These are phyloP conservation scores for Carex arenaria DNA, from an alignment of 202 grass and related monocot genomes.

Conservation along the genomic window DNA sequence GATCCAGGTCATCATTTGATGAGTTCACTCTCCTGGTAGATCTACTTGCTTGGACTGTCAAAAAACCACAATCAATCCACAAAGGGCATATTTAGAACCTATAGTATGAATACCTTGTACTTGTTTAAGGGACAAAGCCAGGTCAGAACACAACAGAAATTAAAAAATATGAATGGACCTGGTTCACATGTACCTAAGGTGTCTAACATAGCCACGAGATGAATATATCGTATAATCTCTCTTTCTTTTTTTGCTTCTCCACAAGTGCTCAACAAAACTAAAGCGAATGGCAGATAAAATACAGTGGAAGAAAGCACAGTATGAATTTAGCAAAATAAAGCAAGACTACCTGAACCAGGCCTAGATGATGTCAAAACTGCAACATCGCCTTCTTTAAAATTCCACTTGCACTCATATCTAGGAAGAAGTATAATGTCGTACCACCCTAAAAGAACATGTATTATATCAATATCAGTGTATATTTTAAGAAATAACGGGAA, in stretches of 20 bases:
- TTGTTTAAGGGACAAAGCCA: not conserved
- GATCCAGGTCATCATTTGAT: slow-evolving; percentile 50
- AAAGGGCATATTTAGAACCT: not conserved
- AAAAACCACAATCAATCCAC: slow-evolving; percentile 25
- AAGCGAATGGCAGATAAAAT: not conserved
- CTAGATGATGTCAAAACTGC: slow-evolving; percentile 71
- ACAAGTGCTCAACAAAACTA: not conserved
- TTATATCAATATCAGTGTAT: slow-evolving; percentile 17
- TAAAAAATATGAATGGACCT: not conserved
- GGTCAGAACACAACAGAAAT: not conserved
- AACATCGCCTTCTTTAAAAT: slow-evolving; percentile 98
- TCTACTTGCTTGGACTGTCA: slow-evolving; percentile 60
- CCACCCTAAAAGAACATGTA: slow-evolving; percentile 57
- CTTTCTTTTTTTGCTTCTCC: not conserved
- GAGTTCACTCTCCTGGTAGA: slow-evolving; percentile 45
- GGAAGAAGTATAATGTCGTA: slow-evolving; percentile 84
- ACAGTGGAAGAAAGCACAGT: slow-evolving; percentile 4
- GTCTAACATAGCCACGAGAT: not conserved
- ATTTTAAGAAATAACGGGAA: not conserved
- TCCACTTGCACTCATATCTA: slow-evolving; percentile 81
- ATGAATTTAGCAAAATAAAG: not conserved
- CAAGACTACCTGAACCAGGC: slow-evolving; percentile 65
- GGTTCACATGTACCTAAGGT: not conserved
- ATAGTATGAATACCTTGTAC: not conserved
- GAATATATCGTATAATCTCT: not conserved